Conservation (phyloP, 345 rosid genomes). For the Cochlearia excelsa region DNA sequence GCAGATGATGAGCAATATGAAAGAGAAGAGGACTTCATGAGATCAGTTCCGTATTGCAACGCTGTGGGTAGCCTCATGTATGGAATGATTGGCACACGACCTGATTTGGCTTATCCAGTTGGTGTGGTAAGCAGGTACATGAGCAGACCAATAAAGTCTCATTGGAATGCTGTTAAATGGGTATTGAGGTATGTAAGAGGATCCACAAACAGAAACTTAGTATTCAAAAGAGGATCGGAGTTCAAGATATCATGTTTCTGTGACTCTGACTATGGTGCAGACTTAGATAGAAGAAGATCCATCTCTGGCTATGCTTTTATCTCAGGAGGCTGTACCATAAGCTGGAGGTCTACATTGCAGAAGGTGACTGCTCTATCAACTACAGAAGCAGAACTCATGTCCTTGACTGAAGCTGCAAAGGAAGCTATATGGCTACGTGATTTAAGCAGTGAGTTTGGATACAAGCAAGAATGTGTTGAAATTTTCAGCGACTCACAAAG, state of each 20-base stretch:
- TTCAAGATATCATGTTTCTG: background rate
- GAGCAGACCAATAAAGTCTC: background rate
- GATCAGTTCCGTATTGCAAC: background rate
- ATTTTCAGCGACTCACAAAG: no score
- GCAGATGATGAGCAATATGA: background rate
- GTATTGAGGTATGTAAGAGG: background rate
- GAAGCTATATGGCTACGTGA: no score
- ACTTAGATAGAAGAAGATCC: background rate
- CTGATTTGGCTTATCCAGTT: background rate
- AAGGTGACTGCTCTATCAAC: no score
- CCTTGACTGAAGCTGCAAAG: no score
- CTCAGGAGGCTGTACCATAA: background rate
- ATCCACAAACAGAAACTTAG: background rate
- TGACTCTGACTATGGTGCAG: background rate
- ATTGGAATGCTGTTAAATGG: background rate
- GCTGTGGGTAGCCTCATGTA: background rate
- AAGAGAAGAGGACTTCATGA: background rate
- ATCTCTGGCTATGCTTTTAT: background rate
- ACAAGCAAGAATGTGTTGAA: no score
- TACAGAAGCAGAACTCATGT: no score
- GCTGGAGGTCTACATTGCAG: background rate
- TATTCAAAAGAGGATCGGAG: background rate
- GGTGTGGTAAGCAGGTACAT: background rate
- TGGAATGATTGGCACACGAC: background rate
- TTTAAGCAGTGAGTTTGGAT: no score